Percentiles rank a stretch among this genome's conserved stretches.
These are phyloP conservation scores for Sarocladium kiliense DNA, from an alignment of 2,329 filamentous ascomycete species.

Conservation along the genomic window DNA sequence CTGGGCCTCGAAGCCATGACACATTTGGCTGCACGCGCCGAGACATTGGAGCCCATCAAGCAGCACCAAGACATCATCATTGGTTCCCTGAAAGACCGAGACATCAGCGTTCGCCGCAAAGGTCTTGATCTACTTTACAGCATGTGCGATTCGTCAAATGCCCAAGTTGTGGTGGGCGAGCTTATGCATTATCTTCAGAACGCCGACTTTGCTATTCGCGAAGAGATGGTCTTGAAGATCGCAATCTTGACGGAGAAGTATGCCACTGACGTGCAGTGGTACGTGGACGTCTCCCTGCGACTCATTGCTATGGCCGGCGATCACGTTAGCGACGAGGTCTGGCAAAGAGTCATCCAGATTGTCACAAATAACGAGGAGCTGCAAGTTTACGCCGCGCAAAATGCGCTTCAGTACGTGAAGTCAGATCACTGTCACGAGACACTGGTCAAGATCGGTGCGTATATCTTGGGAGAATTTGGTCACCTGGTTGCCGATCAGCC, in stretches of 20 bases:
- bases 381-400: constrained; percentile 92
- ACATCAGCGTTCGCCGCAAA: constrained; percentile 95
- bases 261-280: constrained; percentile 97
- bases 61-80: constrained; percentile 96
- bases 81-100: constrained; percentile 86
- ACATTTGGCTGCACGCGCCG: constrained; percentile 86
- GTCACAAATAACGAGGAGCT: constrained; percentile 99
- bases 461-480: constrained; percentile 93
- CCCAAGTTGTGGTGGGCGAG: constrained; percentile 87
- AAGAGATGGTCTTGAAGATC: constrained; percentile 99
- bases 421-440: constrained; percentile 94
- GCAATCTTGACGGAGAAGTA: constrained; percentile 98
- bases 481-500: constrained; percentile 90
- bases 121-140: constrained; percentile 95
- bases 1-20: constrained; percentile 97
- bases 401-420: constrained; percentile 88
- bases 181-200: constrained; percentile 91
- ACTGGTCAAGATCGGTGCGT: constrained; percentile 93
- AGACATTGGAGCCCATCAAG: constrained; percentile 95
- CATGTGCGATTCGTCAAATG: constrained; percentile 98
- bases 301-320: constrained; percentile 96
- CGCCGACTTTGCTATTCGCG: constrained; percentile 93
- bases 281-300: constrained; percentile 93
- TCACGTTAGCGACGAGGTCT: constrained; percentile 97
- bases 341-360: constrained; percentile 98